A percentile compares a stretch with the other conserved stretches of the same genome.
Conservation (phyloP, 176 grass and related monocot species). For the Aegilops bicornis region DNA sequence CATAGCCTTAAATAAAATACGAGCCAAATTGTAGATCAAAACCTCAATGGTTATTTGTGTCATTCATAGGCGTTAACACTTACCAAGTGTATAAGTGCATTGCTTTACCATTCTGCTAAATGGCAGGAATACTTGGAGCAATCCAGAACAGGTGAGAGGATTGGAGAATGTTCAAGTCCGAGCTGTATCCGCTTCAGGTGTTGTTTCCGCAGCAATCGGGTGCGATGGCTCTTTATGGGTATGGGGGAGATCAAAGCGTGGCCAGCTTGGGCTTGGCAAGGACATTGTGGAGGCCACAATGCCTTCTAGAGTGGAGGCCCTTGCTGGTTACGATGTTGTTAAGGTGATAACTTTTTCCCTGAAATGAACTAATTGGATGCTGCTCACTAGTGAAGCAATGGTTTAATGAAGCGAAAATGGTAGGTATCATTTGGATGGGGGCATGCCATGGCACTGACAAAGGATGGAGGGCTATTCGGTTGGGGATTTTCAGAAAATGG, state of each 20-base stretch:
- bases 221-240: conserved; percentile 81
- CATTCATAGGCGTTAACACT: neutral
- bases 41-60: neutral
- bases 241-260: conserved; percentile 89
- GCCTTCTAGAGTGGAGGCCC: conserved; percentile 62
- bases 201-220: conserved; percentile 72
- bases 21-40: neutral
- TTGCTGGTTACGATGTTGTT: conserved; percentile 53
- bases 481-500: conserved; percentile 89
- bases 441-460: conserved; percentile 74
- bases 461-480: conserved; percentile 77
- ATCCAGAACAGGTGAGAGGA: conserved; percentile 68
- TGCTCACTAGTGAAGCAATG: neutral
- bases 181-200: conserved; percentile 78
- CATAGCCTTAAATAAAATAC: neutral
- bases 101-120: conserved; percentile 10
- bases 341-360: conserved; percentile 56
- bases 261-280: conserved; percentile 85
- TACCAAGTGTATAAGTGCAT: neutral
- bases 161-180: conserved; percentile 70
- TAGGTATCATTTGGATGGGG: conserved; percentile 96
- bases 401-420: conserved; percentile 10
- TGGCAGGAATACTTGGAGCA: conserved; percentile 70
- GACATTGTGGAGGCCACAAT: conserved; percentile 44
- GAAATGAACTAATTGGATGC: conserved; percentile 20